Conservation (phyloP, 1,284 basidiomycete species). For the Cystobasidium sp. region DNA sequence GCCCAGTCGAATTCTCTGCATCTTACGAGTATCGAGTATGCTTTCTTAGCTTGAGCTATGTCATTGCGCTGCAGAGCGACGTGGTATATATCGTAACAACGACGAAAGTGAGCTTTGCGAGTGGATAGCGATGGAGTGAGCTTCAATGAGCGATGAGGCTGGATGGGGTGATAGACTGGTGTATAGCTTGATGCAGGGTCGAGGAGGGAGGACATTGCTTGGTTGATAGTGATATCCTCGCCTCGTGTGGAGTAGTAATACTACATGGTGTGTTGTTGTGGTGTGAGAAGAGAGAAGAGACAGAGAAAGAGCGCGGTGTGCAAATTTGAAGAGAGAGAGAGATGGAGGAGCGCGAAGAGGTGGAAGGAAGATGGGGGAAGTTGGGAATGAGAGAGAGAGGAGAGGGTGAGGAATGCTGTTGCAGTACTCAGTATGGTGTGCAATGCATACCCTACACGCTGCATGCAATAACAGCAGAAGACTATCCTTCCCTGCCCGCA, state of each 20-base stretch:
- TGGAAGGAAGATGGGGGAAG: not conserved
- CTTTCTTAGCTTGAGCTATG: conserved; percentile 67
- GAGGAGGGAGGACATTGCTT: conserved; percentile 5
- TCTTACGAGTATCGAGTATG: conserved; percentile 73
- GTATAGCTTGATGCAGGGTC: not conserved
- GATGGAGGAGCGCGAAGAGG: not conserved
- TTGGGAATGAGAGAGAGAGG: not conserved
- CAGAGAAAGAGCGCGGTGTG: not conserved
- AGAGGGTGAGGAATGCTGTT: no score
- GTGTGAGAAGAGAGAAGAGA: not conserved
- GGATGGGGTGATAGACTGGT: conserved; percentile 26
- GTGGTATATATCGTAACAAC: conserved; percentile 74
- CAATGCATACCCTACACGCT: not conserved
- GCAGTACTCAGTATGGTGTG: not conserved
- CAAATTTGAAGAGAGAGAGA: not conserved
- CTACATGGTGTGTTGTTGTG: not conserved
- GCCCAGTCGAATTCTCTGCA: conserved; percentile 38
- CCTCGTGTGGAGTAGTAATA: not conserved
- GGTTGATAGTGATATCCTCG: not conserved
- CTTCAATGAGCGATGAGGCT: not conserved
- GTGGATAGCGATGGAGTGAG: conserved; percentile 48
- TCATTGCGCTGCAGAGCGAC: conserved; percentile 73
- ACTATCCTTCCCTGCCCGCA: not conserved
- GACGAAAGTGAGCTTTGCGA: conserved; percentile 71
- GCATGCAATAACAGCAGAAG: no score